Conservation (phyloP, 768 basidiomycete genomes). For the Hypholoma fasciculare region DNA sequence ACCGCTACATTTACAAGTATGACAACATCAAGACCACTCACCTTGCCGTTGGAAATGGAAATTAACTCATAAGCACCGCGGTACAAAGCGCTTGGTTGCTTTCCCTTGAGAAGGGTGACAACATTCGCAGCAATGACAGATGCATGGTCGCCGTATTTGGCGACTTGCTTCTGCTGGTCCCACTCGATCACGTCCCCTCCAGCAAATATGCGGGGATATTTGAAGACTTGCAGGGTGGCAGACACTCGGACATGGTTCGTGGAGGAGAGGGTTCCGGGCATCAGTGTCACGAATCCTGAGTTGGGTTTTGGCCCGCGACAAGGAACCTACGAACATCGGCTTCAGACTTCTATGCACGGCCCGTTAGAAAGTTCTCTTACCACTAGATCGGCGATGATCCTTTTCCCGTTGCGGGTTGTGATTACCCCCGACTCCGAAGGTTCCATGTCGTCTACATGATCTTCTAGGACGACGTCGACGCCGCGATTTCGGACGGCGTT, state of each 20-base stretch:
- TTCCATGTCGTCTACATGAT: constrained; percentile 47
- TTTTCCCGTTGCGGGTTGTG: constrained; percentile 50
- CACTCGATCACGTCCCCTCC: constrained; percentile 66
- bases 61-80: constrained; percentile 53
- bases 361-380: constrained; percentile 32
- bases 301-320: constrained; percentile 46
- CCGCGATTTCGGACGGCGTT: constrained; percentile 40
- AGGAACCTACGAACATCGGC: constrained; percentile 25
- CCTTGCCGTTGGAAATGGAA: constrained; percentile 56
- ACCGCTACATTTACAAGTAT: neutral
- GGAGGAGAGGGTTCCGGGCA: constrained; percentile 34
- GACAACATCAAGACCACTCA: constrained; percentile 21
- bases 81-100: constrained; percentile 37
- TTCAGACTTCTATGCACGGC: too few relatives aligned
- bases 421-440: constrained; percentile 37
- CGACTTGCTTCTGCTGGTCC: constrained; percentile 59
- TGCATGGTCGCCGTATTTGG: constrained; percentile 47
- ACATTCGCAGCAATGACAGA: constrained; percentile 53
- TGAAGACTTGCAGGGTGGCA: constrained; percentile 56
- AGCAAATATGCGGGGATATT: constrained; percentile 59
- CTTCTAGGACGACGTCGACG: constrained; percentile 51
- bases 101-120: constrained; percentile 40
- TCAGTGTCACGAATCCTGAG: constrained; percentile 52
- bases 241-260: constrained; percentile 48
- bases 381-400: constrained; percentile 55